Evolutionary conservation across 768 basidiomycete genomes (phyloP).

Genomic region (Calocybe indica): DNA sequence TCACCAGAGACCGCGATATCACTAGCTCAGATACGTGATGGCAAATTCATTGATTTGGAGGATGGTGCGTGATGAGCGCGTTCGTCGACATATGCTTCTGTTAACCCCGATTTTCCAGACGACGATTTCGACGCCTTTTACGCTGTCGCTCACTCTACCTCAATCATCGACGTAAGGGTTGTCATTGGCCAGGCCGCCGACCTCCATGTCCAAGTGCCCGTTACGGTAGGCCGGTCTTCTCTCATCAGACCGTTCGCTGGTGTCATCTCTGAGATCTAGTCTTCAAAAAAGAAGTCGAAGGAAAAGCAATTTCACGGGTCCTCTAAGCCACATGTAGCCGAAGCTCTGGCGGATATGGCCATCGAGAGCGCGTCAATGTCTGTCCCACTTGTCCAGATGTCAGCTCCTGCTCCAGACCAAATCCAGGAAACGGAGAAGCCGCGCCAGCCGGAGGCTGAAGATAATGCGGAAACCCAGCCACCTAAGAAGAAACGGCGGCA

Average conservation of each 20-base stretch:
- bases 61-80: constrained; percentile 46
- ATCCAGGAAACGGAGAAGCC: too few species aligned
- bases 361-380: not conserved
- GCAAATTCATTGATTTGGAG: constrained; percentile 58
- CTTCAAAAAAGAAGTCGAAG: too few species aligned
- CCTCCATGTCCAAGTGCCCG: not conserved
- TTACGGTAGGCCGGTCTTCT: too few species aligned
- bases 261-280: too few species aligned
- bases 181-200: constrained; percentile 6
- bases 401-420: too few species aligned
- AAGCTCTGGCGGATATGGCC: not conserved
- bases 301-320: too few species aligned
- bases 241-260: too few species aligned
- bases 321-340: not conserved
- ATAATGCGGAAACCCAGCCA: too few species aligned
- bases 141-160: constrained; percentile 32
- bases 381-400: not conserved
- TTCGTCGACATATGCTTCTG: constrained; percentile 1
- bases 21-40: constrained; percentile 49
- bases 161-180: constrained; percentile 30
- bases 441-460: too few species aligned
- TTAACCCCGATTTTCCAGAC: constrained; percentile 33
- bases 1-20: constrained; percentile 24
- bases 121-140: constrained; percentile 77
- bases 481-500: too few species aligned